phyloP scores from a whole-genome alignment of 2,329 filamentous ascomycete genomes.

The Annulohypoxylon truncatum region DNA sequence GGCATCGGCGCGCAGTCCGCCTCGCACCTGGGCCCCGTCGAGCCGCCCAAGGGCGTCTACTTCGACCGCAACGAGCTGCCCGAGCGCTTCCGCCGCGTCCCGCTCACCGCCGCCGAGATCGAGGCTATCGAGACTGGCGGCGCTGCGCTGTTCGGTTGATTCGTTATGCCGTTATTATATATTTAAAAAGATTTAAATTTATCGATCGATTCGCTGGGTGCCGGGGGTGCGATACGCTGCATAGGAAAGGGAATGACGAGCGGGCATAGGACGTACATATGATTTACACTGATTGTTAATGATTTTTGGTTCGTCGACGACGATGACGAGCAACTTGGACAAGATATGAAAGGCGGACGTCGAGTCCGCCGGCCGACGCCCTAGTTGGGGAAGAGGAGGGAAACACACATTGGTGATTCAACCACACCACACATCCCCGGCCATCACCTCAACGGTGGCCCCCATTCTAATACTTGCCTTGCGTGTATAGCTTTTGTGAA shows the following conservation, averaged over 20 bases:
- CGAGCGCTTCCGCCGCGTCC: conserved; percentile 79
- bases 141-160: conserved; percentile 68
- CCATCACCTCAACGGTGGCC: background rate
- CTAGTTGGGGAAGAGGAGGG: background rate
- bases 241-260: background rate
- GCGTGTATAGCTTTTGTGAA: conserved; percentile 5
- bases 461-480: conserved; percentile 8
- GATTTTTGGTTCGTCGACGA: conserved; percentile 7
- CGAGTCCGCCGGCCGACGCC: background rate
- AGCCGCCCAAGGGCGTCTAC: conserved; percentile 77
- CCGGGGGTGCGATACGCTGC: background rate
- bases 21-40: conserved; percentile 76
- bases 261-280: background rate
- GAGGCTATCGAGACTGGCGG: conserved; percentile 96
- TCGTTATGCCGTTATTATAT: background rate
- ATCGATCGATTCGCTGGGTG: background rate
- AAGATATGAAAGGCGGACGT: background rate
- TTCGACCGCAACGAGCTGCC: conserved; percentile 94
- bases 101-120: conserved; percentile 85
- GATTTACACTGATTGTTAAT: conserved; percentile 7
- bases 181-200: background rate
- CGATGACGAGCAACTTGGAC: background rate
- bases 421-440: conserved; percentile 16
- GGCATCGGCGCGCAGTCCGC: conserved; percentile 68
- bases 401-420: conserved; percentile 23